These are phyloP conservation scores for Nothophoma quercina DNA, from an alignment of 2,329 filamentous ascomycete species.

Conservation along the genomic window DNA sequence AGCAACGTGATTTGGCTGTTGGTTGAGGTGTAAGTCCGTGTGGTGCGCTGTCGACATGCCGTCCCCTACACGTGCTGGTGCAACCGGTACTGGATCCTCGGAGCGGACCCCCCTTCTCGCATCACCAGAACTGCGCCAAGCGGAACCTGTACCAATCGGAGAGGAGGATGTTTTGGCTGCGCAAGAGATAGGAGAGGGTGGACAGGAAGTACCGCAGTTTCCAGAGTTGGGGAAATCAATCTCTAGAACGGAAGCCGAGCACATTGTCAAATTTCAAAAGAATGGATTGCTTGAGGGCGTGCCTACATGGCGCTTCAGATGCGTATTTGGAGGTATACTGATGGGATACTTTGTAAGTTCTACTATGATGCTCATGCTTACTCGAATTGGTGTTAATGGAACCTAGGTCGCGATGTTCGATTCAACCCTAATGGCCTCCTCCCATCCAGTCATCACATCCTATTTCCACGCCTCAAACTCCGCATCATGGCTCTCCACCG, in stretches of 20 bases:
- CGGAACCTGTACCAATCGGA: slow-evolving; percentile 29
- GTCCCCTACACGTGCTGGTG: slow-evolving; percentile 1
- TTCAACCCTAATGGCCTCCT: slow-evolving; percentile 81
- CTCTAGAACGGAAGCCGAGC: slow-evolving; percentile 28
- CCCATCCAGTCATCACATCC: slow-evolving; percentile 81
- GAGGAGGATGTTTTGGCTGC: slow-evolving; percentile 30
- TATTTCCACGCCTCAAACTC: slow-evolving; percentile 80
- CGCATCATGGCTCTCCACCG: slow-evolving; percentile 83
- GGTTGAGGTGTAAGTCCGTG: not conserved
- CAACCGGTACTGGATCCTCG: slow-evolving; percentile 18
- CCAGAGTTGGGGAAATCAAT: slow-evolving; percentile 31
- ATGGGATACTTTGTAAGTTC: slow-evolving; percentile 49
- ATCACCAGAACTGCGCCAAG: slow-evolving; percentile 18
- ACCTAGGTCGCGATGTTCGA: slow-evolving; percentile 67
- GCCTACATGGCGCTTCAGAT: slow-evolving; percentile 44
- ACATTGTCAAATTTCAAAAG: slow-evolving; percentile 35
- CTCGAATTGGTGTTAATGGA: no score
- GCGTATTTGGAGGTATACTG: slow-evolving; percentile 48
- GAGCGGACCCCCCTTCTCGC: slow-evolving; percentile 47
- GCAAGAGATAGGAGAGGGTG: slow-evolving; percentile 34
- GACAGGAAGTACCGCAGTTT: slow-evolving; percentile 32
- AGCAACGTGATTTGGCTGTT: no score
- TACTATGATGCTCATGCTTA: slow-evolving; percentile 43
- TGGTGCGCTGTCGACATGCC: slow-evolving; percentile 3
- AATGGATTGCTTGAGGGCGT: slow-evolving; percentile 45